Conservation (phyloP, 192 early-diverging fungal genomes). For the Gryganskiella cystojenkinii region DNA sequence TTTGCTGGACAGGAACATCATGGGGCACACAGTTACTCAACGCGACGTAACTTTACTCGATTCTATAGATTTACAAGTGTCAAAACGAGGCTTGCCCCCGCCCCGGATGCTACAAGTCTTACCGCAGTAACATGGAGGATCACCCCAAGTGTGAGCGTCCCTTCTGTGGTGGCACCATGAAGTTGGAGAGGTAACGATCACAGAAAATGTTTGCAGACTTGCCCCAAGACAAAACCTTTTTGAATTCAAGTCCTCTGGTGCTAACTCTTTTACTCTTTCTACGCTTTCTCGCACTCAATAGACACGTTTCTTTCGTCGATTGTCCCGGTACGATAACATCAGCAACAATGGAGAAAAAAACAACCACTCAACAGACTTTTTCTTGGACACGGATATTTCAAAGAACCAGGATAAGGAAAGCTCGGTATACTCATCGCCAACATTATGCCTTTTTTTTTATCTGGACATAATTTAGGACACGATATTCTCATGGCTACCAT, state of each 20-base stretch:
- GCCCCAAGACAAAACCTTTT: too few species aligned
- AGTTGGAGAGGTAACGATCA: slow-evolving; percentile 71
- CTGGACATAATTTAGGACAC: slow-evolving; percentile 67
- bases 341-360: background rate
- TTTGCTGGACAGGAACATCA: background rate
- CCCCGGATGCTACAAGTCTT: slow-evolving; percentile 95
- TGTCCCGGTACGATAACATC: slow-evolving; percentile 80
- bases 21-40: too few species aligned
- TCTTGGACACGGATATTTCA: too few species aligned
- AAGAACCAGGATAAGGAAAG: too few species aligned
- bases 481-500: slow-evolving; percentile 99
- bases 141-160: slow-evolving; percentile 89
- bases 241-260: too few species aligned
- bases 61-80: slow-evolving; percentile 94
- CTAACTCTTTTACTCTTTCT: background rate
- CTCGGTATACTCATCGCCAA: too few species aligned
- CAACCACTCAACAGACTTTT: too few species aligned
- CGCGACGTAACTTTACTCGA: too few species aligned
- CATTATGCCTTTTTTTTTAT: too few species aligned
- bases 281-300: slow-evolving; percentile 21
- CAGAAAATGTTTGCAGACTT: too few species aligned
- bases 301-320: slow-evolving; percentile 98
- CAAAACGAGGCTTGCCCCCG: slow-evolving; percentile 91
- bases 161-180: slow-evolving; percentile 88
- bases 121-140: slow-evolving; percentile 83